Conservation (phyloP, 441 rosid genomes). For the Pelargonium myrrhifolium region DNA sequence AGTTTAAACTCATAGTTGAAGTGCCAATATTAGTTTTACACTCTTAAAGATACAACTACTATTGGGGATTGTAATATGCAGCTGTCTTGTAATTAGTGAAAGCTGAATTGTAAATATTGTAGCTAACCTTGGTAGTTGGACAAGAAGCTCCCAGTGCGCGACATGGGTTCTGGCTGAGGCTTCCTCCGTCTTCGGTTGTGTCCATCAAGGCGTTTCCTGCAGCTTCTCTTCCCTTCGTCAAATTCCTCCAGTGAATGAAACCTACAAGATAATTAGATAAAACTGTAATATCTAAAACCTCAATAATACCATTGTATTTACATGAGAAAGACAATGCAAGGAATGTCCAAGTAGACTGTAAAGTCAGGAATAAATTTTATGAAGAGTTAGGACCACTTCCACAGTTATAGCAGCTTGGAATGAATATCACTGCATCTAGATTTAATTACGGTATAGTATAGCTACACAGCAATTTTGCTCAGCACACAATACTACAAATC, state of each 20-base stretch:
- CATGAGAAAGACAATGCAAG: neutral
- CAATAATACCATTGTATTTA: neutral
- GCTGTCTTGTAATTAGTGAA: slow-evolving; percentile 5
- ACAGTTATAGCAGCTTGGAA: slow-evolving; percentile 6
- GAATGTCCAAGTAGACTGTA: neutral
- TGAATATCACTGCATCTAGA: neutral
- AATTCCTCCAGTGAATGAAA: slow-evolving; percentile 80
- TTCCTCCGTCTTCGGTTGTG: slow-evolving; percentile 78
- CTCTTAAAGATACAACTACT: too few species aligned
- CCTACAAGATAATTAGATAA: slow-evolving; percentile 32
- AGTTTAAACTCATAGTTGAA: too few species aligned
- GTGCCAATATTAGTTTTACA: too few species aligned
- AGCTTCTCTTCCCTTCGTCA: slow-evolving; percentile 86
- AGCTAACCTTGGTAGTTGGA: slow-evolving; percentile 40
- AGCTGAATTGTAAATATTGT: slow-evolving; percentile 10
- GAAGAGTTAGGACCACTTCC: neutral
- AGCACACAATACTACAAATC: neutral
- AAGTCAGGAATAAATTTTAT: neutral
- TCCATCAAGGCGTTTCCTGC: slow-evolving; percentile 88
- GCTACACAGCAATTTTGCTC: neutral
- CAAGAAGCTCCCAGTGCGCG: slow-evolving; percentile 35
- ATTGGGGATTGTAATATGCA: neutral
- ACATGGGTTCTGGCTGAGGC: slow-evolving; percentile 54
- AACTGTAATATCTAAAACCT: neutral
- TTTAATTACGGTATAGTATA: too few species aligned